Conservation (phyloP, 1,284 basidiomycete species). For the Apiotrichum porosum region DNA sequence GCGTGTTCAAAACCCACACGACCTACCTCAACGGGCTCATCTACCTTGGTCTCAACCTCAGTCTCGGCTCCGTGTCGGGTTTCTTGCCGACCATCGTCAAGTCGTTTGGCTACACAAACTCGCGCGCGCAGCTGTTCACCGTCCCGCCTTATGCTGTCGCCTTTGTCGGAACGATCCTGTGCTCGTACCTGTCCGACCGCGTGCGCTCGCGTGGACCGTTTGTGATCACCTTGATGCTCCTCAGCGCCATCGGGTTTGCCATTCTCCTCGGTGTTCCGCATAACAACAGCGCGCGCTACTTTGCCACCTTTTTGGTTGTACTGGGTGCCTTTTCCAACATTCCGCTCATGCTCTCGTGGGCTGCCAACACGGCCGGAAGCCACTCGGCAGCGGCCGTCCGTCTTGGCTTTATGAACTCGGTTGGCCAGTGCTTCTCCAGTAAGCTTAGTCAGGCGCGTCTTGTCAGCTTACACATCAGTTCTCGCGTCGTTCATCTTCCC, state of each 20-base stretch:
- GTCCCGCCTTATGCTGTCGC: constrained; percentile 22
- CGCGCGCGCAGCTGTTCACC: constrained; percentile 53
- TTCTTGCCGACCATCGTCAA: constrained; percentile 77
- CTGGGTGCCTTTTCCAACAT: constrained; percentile 30
- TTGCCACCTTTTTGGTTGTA: constrained; percentile 39
- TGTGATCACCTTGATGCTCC: constrained; percentile 34
- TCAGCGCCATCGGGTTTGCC: constrained; percentile 38
- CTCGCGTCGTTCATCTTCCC: constrained; percentile 26
- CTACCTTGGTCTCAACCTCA: constrained; percentile 64
- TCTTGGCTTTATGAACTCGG: constrained; percentile 2
- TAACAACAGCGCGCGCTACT: constrained; percentile 30
- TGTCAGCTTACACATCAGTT: constrained; percentile 5
- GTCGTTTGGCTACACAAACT: constrained; percentile 51
- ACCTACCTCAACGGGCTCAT: constrained; percentile 25
- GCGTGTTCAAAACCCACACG: constrained; percentile 3
- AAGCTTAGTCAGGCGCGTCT: neutral
- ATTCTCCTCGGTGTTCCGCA: constrained; percentile 32
- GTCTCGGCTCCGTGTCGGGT: constrained; percentile 66
- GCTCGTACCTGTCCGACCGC: constrained; percentile 14
- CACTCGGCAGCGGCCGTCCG: constrained; percentile 13
- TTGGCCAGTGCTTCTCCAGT: constrained; percentile 13
- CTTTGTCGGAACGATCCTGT: constrained; percentile 10
- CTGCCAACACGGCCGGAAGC: constrained; percentile 17
- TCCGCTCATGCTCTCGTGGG: constrained; percentile 24
- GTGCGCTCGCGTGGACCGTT: constrained; percentile 14